These are phyloP conservation scores for Aegilops speltoides DNA, from an alignment of 176 grass and related monocot genomes.

Conservation along the genomic window DNA sequence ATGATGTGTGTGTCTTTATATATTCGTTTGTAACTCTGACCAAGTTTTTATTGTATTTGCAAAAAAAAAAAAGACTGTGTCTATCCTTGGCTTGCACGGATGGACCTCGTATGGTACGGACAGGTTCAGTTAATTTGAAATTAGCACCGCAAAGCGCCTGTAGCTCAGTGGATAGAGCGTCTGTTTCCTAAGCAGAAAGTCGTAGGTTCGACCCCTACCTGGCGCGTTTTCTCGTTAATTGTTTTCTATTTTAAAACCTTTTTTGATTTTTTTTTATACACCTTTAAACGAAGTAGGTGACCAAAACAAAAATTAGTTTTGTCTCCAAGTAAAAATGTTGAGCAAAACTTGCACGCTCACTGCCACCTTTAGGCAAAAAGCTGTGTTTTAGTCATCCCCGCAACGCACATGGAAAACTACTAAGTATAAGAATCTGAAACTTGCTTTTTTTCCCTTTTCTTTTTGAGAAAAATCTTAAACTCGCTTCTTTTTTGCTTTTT, in stretches of 20 bases:
- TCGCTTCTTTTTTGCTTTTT: too few relatives aligned
- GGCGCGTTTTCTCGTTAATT: neutral
- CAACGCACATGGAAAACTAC: too few relatives aligned
- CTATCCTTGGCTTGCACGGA: neutral
- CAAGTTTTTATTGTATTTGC: too few relatives aligned
- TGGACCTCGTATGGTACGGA: neutral
- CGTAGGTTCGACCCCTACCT: constrained; percentile 90
- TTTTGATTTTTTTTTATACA: neutral
- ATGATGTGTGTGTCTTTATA: neutral
- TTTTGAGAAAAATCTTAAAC: too few relatives aligned
- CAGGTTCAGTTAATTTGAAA: neutral
- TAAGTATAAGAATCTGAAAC: too few relatives aligned
- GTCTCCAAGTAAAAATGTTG: neutral
- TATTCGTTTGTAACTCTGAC: neutral
- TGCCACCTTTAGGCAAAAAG: too few relatives aligned
- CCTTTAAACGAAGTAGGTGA: neutral
- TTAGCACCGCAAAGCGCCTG: constrained; percentile 38
- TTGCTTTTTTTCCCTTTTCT: too few relatives aligned
- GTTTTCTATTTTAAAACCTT: neutral
- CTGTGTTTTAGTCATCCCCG: too few relatives aligned
- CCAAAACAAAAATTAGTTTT: neutral
- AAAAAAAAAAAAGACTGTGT: neutral
- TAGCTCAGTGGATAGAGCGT: constrained; percentile 99
- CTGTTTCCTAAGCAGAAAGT: constrained; percentile 90
- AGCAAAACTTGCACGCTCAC: neutral